Evolutionary conservation across 179 eudicot genomes (phyloP), one percentile per base, ranked within the genome.

Genomic region (Silene noctiflora): DNA sequence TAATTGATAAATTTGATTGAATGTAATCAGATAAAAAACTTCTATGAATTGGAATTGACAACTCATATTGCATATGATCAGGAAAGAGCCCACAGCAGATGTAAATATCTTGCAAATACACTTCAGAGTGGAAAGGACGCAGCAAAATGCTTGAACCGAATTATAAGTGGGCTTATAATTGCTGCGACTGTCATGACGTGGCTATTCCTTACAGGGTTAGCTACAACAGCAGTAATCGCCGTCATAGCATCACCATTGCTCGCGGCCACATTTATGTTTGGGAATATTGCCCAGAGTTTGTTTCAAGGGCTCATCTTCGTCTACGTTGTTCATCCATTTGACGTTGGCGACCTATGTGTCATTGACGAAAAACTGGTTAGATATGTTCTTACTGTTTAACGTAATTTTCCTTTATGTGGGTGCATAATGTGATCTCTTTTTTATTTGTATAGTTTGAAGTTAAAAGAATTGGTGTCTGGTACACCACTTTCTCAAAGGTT

Each of bases 261-360:
- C 14, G 79, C 76, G 2, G 25, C 59, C 17, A 35, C 73, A 14
- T 76, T 80, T 20, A 60, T 80, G 16, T 75, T 80, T 55, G 76
- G 76, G 8, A 79, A 80, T n/a, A 55, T 79, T 25, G 51, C 67
- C 44, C 58, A 64, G 64, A 39, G 46, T 39, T 55, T 76, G 20
- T 76, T 80, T 55, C 73, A 80, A 80, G 83, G 83, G 4, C 17
- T 81, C 27, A 62, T 81, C 20, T 81, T 81, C 8, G 67, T 71
- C 0, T 77, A 76, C 35, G 64, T 73, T 13, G 59, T 74, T 19
- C 75, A 69, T 4, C 78, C 84, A 16, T 74, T 81, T 24, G 61
- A 81, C 16, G 73, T 81, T 10, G 84, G 84, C 1, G 84, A 81
- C 67, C 53, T 78, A 1, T 81, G 84, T 56, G 25, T 73, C 25